These are phyloP conservation scores for Exophiala phaeomuriformis DNA, from an alignment of 2,329 filamentous ascomycete species.

Conservation along the genomic window DNA sequence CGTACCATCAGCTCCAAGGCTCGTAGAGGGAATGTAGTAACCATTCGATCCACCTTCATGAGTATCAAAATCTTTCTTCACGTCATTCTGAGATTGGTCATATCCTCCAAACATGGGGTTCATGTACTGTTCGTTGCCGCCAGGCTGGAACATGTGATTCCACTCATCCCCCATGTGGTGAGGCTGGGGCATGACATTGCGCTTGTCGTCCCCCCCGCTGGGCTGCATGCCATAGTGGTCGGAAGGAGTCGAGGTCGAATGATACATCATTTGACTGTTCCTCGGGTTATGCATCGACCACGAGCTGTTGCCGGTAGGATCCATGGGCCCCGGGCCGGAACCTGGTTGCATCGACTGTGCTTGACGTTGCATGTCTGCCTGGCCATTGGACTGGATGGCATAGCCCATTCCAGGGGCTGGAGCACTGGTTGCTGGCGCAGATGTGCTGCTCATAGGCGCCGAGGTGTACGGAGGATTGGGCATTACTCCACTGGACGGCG, in stretches of 20 bases:
- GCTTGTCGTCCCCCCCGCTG: slow-evolving; percentile 34
- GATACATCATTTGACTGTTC: slow-evolving; percentile 32
- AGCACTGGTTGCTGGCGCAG: slow-evolving; percentile 24
- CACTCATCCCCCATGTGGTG: slow-evolving; percentile 58
- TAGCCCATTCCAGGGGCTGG: slow-evolving; percentile 25
- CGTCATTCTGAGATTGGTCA: slow-evolving; percentile 60
- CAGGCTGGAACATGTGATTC: slow-evolving; percentile 70
- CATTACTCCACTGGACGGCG: slow-evolving; percentile 21
- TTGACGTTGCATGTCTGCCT: slow-evolving; percentile 24
- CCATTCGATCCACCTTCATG: slow-evolving; percentile 42
- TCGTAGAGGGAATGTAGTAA: slow-evolving; percentile 43
- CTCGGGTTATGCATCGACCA: slow-evolving; percentile 39
- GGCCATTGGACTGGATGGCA: slow-evolving; percentile 20
- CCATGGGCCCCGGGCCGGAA: slow-evolving; percentile 18
- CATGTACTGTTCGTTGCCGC: slow-evolving; percentile 60
- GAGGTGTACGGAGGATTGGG: slow-evolving; percentile 25
- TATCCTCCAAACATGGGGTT: slow-evolving; percentile 57
- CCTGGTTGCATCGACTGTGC: slow-evolving; percentile 23
- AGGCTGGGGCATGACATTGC: slow-evolving; percentile 49
- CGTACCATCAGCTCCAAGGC: slow-evolving; percentile 41
- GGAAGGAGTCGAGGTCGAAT: slow-evolving; percentile 21
- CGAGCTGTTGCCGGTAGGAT: slow-evolving; percentile 30
- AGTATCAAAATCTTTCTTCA: slow-evolving; percentile 48
- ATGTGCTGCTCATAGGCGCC: slow-evolving; percentile 23
- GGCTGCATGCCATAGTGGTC: slow-evolving; percentile 26